Percentiles rank a stretch among this genome's conserved stretches.
phyloP scores from a whole-genome alignment of 805 yeast species.

The Maudiozyma turicensis region DNA sequence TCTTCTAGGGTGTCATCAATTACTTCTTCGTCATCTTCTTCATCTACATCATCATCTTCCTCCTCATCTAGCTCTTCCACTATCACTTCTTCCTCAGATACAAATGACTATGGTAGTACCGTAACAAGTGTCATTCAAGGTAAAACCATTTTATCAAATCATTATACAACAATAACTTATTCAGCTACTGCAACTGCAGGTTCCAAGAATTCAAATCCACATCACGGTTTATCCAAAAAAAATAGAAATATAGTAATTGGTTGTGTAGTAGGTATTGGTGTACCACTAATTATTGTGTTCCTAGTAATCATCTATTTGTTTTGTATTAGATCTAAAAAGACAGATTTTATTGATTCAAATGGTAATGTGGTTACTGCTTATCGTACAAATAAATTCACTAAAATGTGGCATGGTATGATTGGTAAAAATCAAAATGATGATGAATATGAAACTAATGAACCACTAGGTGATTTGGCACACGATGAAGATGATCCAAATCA shows the following conservation, averaged over 20 bases:
- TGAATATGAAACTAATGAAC: constrained; percentile 21
- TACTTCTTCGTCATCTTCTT: not conserved
- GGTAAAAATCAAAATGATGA: constrained; percentile 17
- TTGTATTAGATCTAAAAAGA: constrained; percentile 18
- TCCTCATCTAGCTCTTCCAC: constrained; percentile 2
- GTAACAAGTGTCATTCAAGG: constrained; percentile 23
- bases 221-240: constrained; percentile 36
- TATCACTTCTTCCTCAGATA: constrained; percentile 4
- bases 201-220: constrained; percentile 10
- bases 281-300: constrained; percentile 36
- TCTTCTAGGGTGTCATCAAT: not conserved
- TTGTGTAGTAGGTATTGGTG: constrained; percentile 59
- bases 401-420: constrained; percentile 14
- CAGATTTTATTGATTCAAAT: constrained; percentile 25
- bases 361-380: constrained; percentile 25
- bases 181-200: constrained; percentile 19
- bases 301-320: constrained; percentile 14
- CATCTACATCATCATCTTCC: constrained; percentile 3
- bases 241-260: constrained; percentile 50
- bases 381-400: constrained; percentile 14
- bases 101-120: constrained; percentile 8
- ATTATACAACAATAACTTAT: constrained; percentile 23
- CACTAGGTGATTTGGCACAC: constrained; percentile 13
- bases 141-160: constrained; percentile 25
- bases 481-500: constrained; percentile 4